Evolutionary conservation across 164 flowering plant species (phyloP).

Genomic region (Berberis thunbergii): DNA sequence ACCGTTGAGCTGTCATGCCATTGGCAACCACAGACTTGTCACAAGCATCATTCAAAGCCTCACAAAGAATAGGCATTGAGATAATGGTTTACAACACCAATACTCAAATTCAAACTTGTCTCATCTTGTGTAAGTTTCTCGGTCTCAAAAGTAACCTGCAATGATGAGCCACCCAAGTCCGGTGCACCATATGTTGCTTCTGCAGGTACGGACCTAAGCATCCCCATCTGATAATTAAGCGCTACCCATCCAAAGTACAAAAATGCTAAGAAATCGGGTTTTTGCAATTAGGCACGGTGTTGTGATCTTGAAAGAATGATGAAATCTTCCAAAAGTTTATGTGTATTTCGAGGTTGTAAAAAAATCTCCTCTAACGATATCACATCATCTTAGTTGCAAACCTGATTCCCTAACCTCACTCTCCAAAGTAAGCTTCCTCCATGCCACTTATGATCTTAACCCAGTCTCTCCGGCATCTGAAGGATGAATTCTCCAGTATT

Average conservation of each 20-base stretch:
- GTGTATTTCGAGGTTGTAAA: too few relatives aligned
- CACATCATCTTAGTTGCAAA: too few relatives aligned
- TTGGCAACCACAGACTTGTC: constrained; percentile 95
- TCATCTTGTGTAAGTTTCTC: constrained; percentile 33
- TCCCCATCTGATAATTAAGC: constrained; percentile 61
- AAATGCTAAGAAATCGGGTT: too few relatives aligned
- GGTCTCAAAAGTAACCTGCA: constrained; percentile 95
- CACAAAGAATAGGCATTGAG: constrained; percentile 90
- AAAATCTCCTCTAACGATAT: too few relatives aligned
- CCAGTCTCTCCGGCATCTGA: constrained; percentile 67
- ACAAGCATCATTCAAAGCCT: constrained; percentile 95
- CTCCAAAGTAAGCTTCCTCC: constrained; percentile 90
- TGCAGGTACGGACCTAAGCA: constrained; percentile 51
- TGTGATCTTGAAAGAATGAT: too few relatives aligned
- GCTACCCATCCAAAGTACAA: constrained; percentile 60
- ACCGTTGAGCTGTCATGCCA: too few relatives aligned
- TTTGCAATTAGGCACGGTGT: too few relatives aligned
- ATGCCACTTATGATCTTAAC: constrained; percentile 71
- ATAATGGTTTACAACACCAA: constrained; percentile 71
- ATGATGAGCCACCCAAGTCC: constrained; percentile 95
- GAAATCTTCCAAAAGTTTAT: too few relatives aligned
- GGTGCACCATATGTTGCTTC: constrained; percentile 85
- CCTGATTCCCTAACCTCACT: too few relatives aligned
- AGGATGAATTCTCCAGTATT: constrained; percentile 56
- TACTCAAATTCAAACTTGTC: constrained; percentile 60